Evolutionary conservation across 2,329 filamentous ascomycete species (phyloP).

Genomic region (Remersonia thermophila): DNA sequence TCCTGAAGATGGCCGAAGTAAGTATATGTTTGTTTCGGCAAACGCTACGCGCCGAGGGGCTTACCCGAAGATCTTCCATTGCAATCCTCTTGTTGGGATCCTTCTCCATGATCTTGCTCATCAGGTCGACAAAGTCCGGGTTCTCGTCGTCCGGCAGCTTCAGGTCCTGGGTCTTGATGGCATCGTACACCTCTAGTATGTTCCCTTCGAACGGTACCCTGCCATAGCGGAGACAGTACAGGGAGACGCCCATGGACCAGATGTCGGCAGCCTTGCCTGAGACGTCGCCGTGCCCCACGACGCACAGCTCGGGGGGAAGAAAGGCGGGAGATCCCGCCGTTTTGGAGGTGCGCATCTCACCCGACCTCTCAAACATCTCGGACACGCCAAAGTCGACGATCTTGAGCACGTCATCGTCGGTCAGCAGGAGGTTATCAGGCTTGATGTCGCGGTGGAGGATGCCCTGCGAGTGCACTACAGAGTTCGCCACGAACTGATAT

Average conservation of each 20-base stretch:
- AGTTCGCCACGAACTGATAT: not conserved
- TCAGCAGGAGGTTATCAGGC: constrained; percentile 87
- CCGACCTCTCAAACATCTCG: constrained; percentile 84
- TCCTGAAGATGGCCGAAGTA: constrained; percentile 37
- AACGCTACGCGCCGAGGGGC: constrained; percentile 23
- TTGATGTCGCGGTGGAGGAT: constrained; percentile 97
- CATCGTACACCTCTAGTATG: constrained; percentile 78
- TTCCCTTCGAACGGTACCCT: constrained; percentile 70
- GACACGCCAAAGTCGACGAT: constrained; percentile 98
- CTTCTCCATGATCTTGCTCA: constrained; percentile 66
- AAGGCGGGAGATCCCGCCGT: constrained; percentile 92
- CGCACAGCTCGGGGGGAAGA: constrained; percentile 82
- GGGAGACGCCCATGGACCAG: constrained; percentile 95
- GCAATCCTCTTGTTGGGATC: constrained; percentile 71
- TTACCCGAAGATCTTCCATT: constrained; percentile 70
- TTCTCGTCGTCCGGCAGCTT: constrained; percentile 52
- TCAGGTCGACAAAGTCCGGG: constrained; percentile 60
- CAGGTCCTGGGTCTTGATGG: constrained; percentile 62
- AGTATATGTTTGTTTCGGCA: too few species aligned
- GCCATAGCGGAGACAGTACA: constrained; percentile 88
- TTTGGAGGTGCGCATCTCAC: constrained; percentile 83
- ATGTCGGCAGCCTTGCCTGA: constrained; percentile 86
- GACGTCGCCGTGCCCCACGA: constrained; percentile 72
- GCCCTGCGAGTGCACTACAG: constrained; percentile 74
- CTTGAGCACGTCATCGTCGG: constrained; percentile 84